Evolutionary conservation across 2,329 filamentous ascomycete genomes (phyloP).

Genomic region (Didymella pinodella): DNA sequence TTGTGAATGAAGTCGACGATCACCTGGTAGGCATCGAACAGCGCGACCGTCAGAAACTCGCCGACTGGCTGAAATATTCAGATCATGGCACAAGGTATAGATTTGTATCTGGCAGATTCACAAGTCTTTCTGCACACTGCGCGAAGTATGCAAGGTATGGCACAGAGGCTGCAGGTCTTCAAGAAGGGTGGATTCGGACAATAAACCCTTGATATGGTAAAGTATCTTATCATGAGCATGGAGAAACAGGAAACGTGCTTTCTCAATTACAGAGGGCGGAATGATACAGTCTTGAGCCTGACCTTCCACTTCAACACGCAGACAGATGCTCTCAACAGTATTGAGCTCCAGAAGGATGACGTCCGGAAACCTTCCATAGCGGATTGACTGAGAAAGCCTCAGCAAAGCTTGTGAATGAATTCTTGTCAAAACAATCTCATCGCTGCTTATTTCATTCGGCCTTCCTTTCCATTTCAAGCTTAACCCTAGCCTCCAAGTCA

Average conservation of each 20-base stretch:
- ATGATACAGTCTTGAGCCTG: conserved; percentile 18
- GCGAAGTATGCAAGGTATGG: too few relatives aligned
- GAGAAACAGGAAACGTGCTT: background rate
- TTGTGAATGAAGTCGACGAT: too few relatives aligned
- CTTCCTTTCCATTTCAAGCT: background rate
- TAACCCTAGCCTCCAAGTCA: background rate
- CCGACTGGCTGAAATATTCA: too few relatives aligned
- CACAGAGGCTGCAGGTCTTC: too few relatives aligned
- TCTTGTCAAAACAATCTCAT: background rate
- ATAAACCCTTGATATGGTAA: too few relatives aligned
- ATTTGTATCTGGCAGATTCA: too few relatives aligned
- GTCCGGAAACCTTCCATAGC: background rate
- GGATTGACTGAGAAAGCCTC: background rate
- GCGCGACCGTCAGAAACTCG: too few relatives aligned
- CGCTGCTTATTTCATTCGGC: background rate
- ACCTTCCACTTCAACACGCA: conserved; percentile 37
- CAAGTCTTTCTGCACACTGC: too few relatives aligned
- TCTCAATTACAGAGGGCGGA: background rate
- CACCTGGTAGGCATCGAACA: too few relatives aligned
- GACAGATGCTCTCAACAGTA: conserved; percentile 41
- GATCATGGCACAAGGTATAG: too few relatives aligned
- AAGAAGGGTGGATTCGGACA: too few relatives aligned
- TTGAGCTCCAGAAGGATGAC: conserved; percentile 17
- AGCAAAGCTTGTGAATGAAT: background rate
- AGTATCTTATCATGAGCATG: background rate